These are phyloP conservation scores for Prunus persica DNA, from an alignment of 306 rosid species.

Conservation along the genomic window Prunus_persica_NCBIv2 NC_034014.1:3622501-3623000, in stretches of 20 bases:
- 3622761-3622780: not conserved
- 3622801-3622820: not conserved
- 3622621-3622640: conserved; percentile 87
- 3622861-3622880: not conserved
- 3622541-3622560: conserved; percentile 44
- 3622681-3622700: conserved; percentile 11
- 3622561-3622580: conserved; percentile 57
- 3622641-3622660: conserved; percentile 53
- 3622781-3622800: not conserved
- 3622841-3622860: not conserved
- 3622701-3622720: not conserved
- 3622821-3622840: not conserved
- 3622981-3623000: not conserved
- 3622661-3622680: conserved; percentile 17
- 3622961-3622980: no score
- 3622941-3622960: not conserved
- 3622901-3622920: not conserved
- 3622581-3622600: conserved; percentile 91
- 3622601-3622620: conserved; percentile 62
- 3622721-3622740: not conserved
- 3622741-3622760: not conserved
- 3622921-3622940: not conserved
- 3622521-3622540: conserved; percentile 24
- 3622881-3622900: not conserved
- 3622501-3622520: not conserved